phyloP scores from a whole-genome alignment of 169 alveolate genomes.

The Plasmodium gallinaceum region DNA sequence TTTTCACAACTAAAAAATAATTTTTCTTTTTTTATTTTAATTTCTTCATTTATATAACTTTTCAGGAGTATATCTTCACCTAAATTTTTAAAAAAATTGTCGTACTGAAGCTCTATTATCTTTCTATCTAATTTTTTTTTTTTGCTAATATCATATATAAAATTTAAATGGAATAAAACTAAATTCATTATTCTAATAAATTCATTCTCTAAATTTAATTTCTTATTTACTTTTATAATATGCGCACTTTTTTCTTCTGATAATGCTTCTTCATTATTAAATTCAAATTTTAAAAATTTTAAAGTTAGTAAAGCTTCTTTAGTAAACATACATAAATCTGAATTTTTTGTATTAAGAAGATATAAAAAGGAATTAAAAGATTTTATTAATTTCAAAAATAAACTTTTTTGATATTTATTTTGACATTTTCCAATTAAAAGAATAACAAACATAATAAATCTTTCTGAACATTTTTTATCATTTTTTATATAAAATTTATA shows the following conservation, averaged over 20 bases:
- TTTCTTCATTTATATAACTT: conserved; percentile 27
- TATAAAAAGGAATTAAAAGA: conserved; percentile 13
- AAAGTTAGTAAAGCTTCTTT: conserved; percentile 11
- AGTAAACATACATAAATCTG: conserved; percentile 23
- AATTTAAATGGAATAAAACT: conserved; percentile 25
- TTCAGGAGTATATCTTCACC: conserved; percentile 13
- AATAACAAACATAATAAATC: conserved; percentile 38
- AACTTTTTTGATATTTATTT: conserved; percentile 7
- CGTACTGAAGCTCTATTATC: not conserved
- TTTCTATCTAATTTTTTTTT: not conserved
- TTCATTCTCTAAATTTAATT: conserved; percentile 9
- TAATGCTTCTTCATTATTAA: not conserved
- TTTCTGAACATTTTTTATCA: conserved; percentile 17
- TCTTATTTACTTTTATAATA: not conserved
- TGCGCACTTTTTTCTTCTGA: not conserved
- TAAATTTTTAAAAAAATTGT: conserved; percentile 28
- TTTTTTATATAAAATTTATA: conserved; percentile 39
- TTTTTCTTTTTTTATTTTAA: conserved; percentile 42
- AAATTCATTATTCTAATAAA: conserved; percentile 24
- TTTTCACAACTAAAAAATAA: conserved; percentile 34
- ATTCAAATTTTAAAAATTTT: too few species aligned
- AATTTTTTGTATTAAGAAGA: conserved; percentile 16
- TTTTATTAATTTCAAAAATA: conserved; percentile 23
- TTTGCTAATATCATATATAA: conserved; percentile 7
- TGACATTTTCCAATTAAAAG: conserved; percentile 22